A percentile compares a stretch with the other conserved stretches of the same genome.
Conservation (phyloP, 2,329 filamentous ascomycete genomes). For the Epichloe sylvatica region DNA sequence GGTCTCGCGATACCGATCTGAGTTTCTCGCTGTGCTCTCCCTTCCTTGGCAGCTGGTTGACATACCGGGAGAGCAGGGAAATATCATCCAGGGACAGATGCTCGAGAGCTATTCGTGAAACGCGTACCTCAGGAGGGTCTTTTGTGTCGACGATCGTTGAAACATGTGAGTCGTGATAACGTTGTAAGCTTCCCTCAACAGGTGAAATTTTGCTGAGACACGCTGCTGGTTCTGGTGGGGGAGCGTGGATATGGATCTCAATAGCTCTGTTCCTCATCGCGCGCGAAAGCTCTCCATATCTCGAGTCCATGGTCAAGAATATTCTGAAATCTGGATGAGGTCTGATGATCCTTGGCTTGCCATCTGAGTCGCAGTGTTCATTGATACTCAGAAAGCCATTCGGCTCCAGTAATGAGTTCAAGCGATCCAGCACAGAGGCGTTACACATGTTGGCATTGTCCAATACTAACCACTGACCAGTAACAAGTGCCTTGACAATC, state of each 20-base stretch:
- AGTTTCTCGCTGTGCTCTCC: constrained; percentile 3
- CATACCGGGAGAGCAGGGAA: constrained; percentile 22
- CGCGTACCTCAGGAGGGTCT: constrained; percentile 11
- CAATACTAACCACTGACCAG: constrained; percentile 83
- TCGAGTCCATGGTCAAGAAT: constrained; percentile 85
- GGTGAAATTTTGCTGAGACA: constrained; percentile 28
- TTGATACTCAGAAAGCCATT: constrained; percentile 82
- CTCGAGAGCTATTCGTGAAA: constrained; percentile 27
- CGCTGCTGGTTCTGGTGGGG: constrained; percentile 20
- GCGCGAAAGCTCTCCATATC: constrained; percentile 82
- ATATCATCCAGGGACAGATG: constrained; percentile 34
- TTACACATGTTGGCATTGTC: constrained; percentile 97
- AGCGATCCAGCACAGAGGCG: constrained; percentile 79
- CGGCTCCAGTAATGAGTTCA: constrained; percentile 89
- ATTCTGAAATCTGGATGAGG: constrained; percentile 82
- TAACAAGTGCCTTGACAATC: constrained; percentile 71
- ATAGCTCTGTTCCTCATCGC: constrained; percentile 94
- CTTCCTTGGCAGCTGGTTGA: constrained; percentile 11
- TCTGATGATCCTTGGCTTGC: constrained; percentile 62
- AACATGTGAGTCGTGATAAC: constrained; percentile 28
- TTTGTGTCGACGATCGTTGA: constrained; percentile 16
- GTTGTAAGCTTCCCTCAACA: constrained; percentile 35
- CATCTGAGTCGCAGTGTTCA: constrained; percentile 74
- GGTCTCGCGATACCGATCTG: constrained; percentile 10
- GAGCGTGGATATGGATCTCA: constrained; percentile 62